phyloP scores from a whole-genome alignment of 2,329 filamentous ascomycete species.

The Trichophyton rubrum region DNA sequence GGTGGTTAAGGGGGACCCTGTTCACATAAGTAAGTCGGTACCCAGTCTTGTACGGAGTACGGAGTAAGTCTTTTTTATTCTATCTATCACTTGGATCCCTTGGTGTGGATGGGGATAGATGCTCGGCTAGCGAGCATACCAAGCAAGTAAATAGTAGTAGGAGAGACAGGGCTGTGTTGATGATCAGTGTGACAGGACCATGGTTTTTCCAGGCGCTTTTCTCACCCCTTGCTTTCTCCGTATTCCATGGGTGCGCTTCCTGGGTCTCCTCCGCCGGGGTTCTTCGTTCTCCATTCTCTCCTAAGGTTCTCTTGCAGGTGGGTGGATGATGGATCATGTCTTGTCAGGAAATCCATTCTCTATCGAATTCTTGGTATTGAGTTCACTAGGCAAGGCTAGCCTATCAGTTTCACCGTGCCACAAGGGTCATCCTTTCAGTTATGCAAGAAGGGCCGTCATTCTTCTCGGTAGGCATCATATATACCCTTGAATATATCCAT shows the following conservation, averaged over 20 bases:
- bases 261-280: too few relatives aligned
- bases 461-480: not conserved
- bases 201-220: not conserved
- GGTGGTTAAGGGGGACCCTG: not conserved
- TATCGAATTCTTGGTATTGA: not conserved
- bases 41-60: too few relatives aligned
- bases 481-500: not conserved
- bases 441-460: not conserved
- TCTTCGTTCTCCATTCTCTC: not conserved
- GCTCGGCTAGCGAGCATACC: not conserved
- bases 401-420: not conserved
- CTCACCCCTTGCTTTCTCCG: too few relatives aligned
- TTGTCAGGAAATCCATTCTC: not conserved
- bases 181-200: not conserved
- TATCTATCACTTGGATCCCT: too few relatives aligned
- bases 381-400: not conserved
- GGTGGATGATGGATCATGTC: not conserved
- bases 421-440: not conserved
- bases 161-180: not conserved
- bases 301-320: not conserved
- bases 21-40: not conserved
- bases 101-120: too few relatives aligned
- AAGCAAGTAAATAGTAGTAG: not conserved
- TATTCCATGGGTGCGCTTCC: too few relatives aligned
- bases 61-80: too few relatives aligned